phyloP scores from a whole-genome alignment of 495 filamentous ascomycete genomes.

The Annulohypoxylon stygium region DNA sequence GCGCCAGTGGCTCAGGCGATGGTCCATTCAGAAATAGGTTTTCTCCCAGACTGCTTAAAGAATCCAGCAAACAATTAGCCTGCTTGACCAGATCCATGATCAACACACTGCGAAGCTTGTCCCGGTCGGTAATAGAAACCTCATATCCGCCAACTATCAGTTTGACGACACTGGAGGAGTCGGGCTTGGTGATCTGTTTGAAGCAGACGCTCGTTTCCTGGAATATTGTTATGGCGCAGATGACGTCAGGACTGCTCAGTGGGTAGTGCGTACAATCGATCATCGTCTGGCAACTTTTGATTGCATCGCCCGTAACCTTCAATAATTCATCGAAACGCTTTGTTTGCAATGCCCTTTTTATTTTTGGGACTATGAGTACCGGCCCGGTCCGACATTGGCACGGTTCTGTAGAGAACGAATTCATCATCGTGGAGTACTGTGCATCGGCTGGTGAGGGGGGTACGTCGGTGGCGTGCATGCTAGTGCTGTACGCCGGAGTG shows the following conservation, averaged over 20 bases:
- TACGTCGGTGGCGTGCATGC: conserved; percentile 5
- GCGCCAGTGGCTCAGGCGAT: background rate
- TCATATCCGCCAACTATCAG: background rate
- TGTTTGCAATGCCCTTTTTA: background rate
- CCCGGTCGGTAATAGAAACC: background rate
- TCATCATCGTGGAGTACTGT: background rate
- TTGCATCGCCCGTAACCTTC: background rate
- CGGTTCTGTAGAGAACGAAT: background rate
- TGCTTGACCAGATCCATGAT: background rate
- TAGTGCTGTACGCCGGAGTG: background rate
- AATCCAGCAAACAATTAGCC: background rate
- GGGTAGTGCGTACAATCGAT: background rate
- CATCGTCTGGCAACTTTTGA: background rate
- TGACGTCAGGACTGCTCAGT: background rate
- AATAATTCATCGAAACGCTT: background rate
- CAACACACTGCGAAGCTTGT: background rate
- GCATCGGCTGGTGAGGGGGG: background rate
- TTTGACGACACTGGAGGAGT: background rate
- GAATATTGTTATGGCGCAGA: conserved; percentile 4
- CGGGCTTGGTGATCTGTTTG: background rate
- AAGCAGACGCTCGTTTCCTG: background rate
- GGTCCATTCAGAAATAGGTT: background rate
- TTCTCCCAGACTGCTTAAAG: background rate
- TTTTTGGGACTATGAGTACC: background rate
- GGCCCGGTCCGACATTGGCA: background rate